Base-by-base conservation (phyloP, 2,329 filamentous ascomycete genomes). In the Raffaelea deltoideospora region DNA sequence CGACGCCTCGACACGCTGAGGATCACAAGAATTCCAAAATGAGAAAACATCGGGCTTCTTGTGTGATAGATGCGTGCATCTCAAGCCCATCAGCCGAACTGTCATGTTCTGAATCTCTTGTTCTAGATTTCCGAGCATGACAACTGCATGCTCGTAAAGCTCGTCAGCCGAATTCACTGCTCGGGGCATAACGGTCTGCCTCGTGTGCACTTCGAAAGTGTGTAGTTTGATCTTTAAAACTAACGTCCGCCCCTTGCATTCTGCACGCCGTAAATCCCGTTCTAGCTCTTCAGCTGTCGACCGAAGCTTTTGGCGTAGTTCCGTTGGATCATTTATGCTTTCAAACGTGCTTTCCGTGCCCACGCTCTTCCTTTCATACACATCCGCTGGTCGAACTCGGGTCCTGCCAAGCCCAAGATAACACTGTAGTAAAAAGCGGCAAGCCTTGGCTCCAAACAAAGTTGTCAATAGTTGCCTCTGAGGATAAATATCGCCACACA, bases 141-240 rank as follows among this genome's bases (percentile, higher is more conserved):
- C 87, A 2, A 94, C 54, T 0, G 84, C 67, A 49, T 76, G 82
- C 37, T 72, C 76, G 58, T 88, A 96, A 4, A 98, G 59, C 48
- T 98, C 90, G 29, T 88, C 79, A 1, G 85, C 79, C 6, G 69
- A 61, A 34, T 60, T 69, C 2, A 95, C 67, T 0, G 86, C 76
- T 45, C 77, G 80, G 0, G 83, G 79, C 3, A 78, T 69, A 4
- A 81, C 72, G 6, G 73, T 70, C 52, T 98, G 90, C 23, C 90
- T 69, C 0, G 87, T 93, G 35, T 84, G 69, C 17, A 95, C 82
- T 54, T 96, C 87, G 48, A 88, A 98, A 0, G 86, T 94, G 53
- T 95, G 84, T 8, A 96, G 61, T 53, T 98, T 98, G 45, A 95
- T 69, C 55, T 98, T 98, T 26, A 98, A 61, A 18, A 85, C 84